phyloP scores from a whole-genome alignment of 495 filamentous ascomycete genomes.

The Tuber umbilicatum region DNA sequence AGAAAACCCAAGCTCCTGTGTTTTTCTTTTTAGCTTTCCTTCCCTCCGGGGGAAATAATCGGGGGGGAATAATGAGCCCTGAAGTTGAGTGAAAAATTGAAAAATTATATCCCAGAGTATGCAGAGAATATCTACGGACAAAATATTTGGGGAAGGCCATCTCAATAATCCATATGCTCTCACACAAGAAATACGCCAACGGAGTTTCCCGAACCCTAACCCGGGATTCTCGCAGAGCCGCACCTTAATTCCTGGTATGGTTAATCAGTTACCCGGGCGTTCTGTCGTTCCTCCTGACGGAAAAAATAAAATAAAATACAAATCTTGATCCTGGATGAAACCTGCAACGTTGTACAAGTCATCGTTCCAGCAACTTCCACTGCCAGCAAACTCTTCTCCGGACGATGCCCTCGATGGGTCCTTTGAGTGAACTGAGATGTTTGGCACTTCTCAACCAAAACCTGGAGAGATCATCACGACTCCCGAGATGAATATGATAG shows the following conservation, averaged over 20 bases:
- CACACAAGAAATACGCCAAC: constrained; percentile 7
- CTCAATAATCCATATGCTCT: constrained; percentile 23
- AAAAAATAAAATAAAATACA: constrained; percentile 12
- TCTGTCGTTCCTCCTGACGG: constrained; percentile 11
- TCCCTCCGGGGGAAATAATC: neutral
- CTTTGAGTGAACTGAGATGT: constrained; percentile 28
- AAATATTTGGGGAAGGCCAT: neutral
- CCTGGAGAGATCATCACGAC: constrained; percentile 27
- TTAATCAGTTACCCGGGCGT: constrained; percentile 33
- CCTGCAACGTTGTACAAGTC: constrained; percentile 40
- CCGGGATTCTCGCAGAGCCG: constrained; percentile 28
- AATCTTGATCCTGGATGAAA: constrained; percentile 39
- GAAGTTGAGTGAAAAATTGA: constrained; percentile 10
- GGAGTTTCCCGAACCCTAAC: constrained; percentile 32
- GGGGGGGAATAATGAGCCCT: constrained; percentile 5
- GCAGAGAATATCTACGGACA: neutral
- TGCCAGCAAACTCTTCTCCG: constrained; percentile 30
- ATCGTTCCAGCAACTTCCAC: constrained; percentile 38
- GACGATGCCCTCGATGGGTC: constrained; percentile 22
- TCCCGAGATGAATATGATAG: constrained; percentile 1
- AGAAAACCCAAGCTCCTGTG: neutral
- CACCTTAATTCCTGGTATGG: constrained; percentile 31
- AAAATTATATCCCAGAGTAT: constrained; percentile 11
- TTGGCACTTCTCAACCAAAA: constrained; percentile 25
- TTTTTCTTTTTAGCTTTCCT: neutral